phyloP scores from a whole-genome alignment of 768 basidiomycete genomes.

The Mycena belliarum region DNA sequence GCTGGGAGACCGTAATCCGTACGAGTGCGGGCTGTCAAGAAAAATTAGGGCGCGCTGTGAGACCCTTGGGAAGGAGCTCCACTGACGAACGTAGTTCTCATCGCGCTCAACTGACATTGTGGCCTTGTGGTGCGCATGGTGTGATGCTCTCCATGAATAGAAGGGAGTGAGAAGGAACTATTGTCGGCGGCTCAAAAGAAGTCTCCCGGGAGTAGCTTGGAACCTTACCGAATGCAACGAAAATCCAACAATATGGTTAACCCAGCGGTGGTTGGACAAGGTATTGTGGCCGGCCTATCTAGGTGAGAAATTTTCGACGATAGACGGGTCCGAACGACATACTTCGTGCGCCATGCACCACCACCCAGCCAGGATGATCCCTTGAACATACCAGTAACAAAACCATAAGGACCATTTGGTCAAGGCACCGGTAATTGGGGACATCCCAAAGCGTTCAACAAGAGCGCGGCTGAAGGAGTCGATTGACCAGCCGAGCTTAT shows the following conservation, averaged over 20 bases:
- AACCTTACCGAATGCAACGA: constrained; percentile 34
- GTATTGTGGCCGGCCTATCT: constrained; percentile 40
- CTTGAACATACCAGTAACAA: constrained; percentile 44
- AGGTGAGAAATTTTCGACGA: neutral
- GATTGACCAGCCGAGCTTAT: constrained; percentile 40
- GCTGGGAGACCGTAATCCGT: constrained; percentile 46
- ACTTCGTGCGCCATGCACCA: constrained; percentile 46
- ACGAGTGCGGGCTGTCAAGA: constrained; percentile 34
- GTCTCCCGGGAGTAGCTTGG: constrained; percentile 33
- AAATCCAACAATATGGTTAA: constrained; percentile 31
- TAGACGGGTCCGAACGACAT: neutral
- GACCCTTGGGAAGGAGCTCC: too few species aligned
- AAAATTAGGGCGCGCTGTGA: neutral
- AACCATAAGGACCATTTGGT: constrained; percentile 34
- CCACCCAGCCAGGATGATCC: constrained; percentile 42
- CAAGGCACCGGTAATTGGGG: constrained; percentile 6
- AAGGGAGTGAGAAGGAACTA: constrained; percentile 53
- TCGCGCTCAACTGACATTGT: constrained; percentile 65
- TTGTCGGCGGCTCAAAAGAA: constrained; percentile 39
- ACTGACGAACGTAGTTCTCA: constrained; percentile 61
- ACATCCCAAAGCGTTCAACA: constrained; percentile 4
- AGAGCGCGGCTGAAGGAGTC: constrained; percentile 18
- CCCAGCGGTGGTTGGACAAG: constrained; percentile 30
- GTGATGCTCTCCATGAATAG: constrained; percentile 68
- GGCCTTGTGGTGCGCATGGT: constrained; percentile 58